phyloP scores from a whole-genome alignment of 768 basidiomycete species.

The Tephrocybe sp. region DNA sequence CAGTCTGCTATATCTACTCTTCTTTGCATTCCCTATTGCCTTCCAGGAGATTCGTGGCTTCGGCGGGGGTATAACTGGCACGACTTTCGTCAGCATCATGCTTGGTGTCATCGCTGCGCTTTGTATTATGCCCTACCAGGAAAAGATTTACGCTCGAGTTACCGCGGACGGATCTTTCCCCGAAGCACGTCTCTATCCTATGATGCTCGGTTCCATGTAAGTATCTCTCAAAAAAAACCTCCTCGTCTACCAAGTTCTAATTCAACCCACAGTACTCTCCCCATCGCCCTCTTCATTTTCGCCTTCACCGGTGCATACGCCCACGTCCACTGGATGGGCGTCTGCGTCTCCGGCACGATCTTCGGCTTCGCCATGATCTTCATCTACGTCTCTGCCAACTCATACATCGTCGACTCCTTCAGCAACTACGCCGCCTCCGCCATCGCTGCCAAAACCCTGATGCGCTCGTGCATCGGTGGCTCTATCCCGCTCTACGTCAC shows the following conservation, averaged over 20 bases:
- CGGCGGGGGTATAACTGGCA: slow-evolving; percentile 37
- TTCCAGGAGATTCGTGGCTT: slow-evolving; percentile 40
- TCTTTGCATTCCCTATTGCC: slow-evolving; percentile 46
- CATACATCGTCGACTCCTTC: slow-evolving; percentile 46
- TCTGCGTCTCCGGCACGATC: slow-evolving; percentile 33
- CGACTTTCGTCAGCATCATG: slow-evolving; percentile 45
- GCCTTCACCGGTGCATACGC: slow-evolving; percentile 44
- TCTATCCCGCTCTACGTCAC: slow-evolving; percentile 39
- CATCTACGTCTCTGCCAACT: slow-evolving; percentile 43
- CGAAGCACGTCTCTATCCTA: slow-evolving; percentile 42
- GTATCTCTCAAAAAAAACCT: too few species aligned
- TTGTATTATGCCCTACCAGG: slow-evolving; percentile 30
- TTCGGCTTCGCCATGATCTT: slow-evolving; percentile 44
- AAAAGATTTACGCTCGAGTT: slow-evolving; percentile 29
- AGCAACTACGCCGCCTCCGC: slow-evolving; percentile 42
- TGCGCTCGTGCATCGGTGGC: slow-evolving; percentile 36
- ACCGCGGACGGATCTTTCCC: slow-evolving; percentile 39
- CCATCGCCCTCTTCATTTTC: slow-evolving; percentile 42
- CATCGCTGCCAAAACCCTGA: slow-evolving; percentile 43
- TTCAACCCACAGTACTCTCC: slow-evolving; percentile 28
- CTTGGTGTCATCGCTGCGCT: slow-evolving; percentile 35
- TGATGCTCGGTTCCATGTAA: slow-evolving; percentile 40
- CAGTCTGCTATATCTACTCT: slow-evolving; percentile 39
- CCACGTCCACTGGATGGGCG: slow-evolving; percentile 37
- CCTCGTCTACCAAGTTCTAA: not conserved